Evolutionary conservation across 306 rosid genomes (phyloP).

Genomic region (Rosa lucieae): DNA sequence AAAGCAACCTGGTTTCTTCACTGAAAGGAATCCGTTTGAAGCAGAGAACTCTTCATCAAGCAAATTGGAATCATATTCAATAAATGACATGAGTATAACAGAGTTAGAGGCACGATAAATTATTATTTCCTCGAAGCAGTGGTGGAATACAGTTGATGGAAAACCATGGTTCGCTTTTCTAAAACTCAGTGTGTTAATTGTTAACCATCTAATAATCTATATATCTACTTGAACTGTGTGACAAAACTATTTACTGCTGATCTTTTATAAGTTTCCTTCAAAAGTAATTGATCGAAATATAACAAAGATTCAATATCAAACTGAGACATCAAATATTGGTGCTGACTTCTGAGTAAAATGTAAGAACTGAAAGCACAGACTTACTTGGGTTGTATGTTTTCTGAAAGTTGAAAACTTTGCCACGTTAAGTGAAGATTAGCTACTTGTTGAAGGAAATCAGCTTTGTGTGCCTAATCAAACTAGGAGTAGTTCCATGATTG

Average conservation of each 20-base stretch:
- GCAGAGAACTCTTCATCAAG: constrained; percentile 16
- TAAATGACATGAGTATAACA: constrained; percentile 27
- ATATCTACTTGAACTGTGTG: background rate
- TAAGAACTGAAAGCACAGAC: background rate
- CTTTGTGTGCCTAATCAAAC: too few species aligned
- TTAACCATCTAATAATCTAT: background rate
- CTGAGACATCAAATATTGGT: background rate
- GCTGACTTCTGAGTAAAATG: background rate
- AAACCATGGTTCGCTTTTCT: background rate
- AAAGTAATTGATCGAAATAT: background rate
- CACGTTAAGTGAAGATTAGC: background rate
- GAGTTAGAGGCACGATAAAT: constrained; percentile 33
- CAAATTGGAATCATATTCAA: constrained; percentile 15
- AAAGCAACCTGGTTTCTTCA: constrained; percentile 35
- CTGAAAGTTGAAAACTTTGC: background rate
- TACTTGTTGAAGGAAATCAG: too few species aligned
- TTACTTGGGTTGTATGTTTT: background rate
- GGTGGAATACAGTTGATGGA: background rate
- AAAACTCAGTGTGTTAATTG: background rate
- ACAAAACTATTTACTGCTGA: background rate
- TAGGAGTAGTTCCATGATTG: too few species aligned
- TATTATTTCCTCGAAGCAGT: background rate
- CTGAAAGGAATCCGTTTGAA: background rate
- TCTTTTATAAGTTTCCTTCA: background rate
- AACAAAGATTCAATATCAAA: too few species aligned